These are phyloP conservation scores for Salix exigua DNA, from an alignment of 345 rosid genomes.

Conservation along the genomic window DNA sequence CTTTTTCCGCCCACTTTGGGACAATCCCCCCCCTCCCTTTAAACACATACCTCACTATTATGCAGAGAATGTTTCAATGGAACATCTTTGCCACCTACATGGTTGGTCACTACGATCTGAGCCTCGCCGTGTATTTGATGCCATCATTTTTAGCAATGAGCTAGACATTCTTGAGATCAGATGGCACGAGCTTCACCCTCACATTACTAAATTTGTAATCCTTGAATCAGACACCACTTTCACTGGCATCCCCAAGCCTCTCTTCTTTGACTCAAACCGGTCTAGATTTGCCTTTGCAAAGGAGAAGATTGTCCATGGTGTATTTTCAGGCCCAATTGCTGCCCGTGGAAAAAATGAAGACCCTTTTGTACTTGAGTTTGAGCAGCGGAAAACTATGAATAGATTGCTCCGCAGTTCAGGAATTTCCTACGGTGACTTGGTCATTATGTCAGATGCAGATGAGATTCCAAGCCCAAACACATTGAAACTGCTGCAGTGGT, in stretches of 20 bases:
- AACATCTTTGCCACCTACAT: slow-evolving; percentile 72
- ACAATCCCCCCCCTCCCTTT: slow-evolving; percentile 73
- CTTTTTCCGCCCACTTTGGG: slow-evolving; percentile 86
- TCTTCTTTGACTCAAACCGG: slow-evolving; percentile 48
- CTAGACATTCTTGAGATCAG: slow-evolving; percentile 77
- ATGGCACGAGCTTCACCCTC: slow-evolving; percentile 72
- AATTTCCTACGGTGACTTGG: slow-evolving; percentile 56
- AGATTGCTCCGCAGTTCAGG: slow-evolving; percentile 57
- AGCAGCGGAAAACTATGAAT: slow-evolving; percentile 66
- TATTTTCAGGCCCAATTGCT: slow-evolving; percentile 50
- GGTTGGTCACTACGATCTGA: slow-evolving; percentile 66
- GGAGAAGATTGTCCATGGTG: slow-evolving; percentile 58
- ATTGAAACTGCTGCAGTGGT: slow-evolving; percentile 70
- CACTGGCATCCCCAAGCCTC: slow-evolving; percentile 84
- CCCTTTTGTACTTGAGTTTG: slow-evolving; percentile 63
- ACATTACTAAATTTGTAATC: slow-evolving; percentile 63
- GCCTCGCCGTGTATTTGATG: slow-evolving; percentile 70
- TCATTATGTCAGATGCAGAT: slow-evolving; percentile 77
- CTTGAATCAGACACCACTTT: slow-evolving; percentile 85
- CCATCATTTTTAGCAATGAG: slow-evolving; percentile 84
- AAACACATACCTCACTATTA: slow-evolving; percentile 72
- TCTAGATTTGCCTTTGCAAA: slow-evolving; percentile 56
- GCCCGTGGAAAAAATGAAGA: slow-evolving; percentile 34
- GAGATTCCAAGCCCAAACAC: slow-evolving; percentile 92
- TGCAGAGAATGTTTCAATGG: slow-evolving; percentile 87